Evolutionary conservation across 352 stramenopile genomes (phyloP).

Genomic region (Phytophthora multivora): DNA sequence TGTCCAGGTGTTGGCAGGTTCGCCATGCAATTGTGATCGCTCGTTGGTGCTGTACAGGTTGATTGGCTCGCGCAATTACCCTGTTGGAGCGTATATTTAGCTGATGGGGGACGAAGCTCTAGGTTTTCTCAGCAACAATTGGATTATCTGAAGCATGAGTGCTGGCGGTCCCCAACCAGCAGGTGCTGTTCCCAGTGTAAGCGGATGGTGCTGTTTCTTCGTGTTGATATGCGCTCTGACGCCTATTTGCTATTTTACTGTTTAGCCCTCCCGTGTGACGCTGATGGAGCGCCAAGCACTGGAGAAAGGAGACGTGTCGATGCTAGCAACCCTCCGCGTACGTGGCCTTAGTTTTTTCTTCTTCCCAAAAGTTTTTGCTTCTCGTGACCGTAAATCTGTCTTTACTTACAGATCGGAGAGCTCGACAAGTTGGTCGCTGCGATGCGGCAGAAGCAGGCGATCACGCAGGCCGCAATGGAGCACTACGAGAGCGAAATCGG

Average conservation of each 20-base stretch:
- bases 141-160: conserved; percentile 66
- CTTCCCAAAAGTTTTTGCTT: not conserved
- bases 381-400: not conserved
- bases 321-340: conserved; percentile 76
- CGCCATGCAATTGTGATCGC: conserved; percentile 7
- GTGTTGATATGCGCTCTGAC: not conserved
- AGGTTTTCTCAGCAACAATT: no score
- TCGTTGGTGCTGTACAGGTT: conserved; percentile 8
- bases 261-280: conserved; percentile 53
- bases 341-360: conserved; percentile 2
- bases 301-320: conserved; percentile 73
- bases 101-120: conserved; percentile 3
- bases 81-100: conserved; percentile 30
- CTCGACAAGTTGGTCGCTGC: conserved; percentile 74
- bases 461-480: conserved; percentile 50
- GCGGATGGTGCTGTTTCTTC: not conserved
- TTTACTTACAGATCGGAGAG: conserved; percentile 55
- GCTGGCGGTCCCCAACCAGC: conserved; percentile 41
- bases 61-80: conserved; percentile 8
- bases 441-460: conserved; percentile 69
- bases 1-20: conserved; percentile 1
- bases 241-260: conserved; percentile 4
- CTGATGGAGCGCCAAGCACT: conserved; percentile 75
- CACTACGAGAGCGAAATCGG: conserved; percentile 65
- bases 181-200: conserved; percentile 33